phyloP scores from a whole-genome alignment of 169 alveolate genomes.

The Cryptosporidium ryanae region DNA sequence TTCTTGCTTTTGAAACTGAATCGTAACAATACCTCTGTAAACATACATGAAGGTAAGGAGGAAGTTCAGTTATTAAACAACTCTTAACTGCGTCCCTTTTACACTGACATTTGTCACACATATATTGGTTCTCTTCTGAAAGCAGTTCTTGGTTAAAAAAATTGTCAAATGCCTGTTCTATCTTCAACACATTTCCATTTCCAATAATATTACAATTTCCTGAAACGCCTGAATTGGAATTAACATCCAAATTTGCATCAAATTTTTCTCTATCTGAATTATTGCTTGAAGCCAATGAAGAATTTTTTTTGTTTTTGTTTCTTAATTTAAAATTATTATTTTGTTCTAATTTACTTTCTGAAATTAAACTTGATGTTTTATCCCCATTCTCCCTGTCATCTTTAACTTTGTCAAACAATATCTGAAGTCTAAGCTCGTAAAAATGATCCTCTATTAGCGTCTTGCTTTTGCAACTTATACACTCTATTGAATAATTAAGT shows the following conservation, averaged over 20 bases:
- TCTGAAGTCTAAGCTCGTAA: constrained; percentile 65
- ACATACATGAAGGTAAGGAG: constrained; percentile 73
- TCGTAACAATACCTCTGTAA: constrained; percentile 65
- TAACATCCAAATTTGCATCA: background rate
- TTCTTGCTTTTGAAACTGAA: constrained; percentile 43
- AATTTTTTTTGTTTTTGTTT: background rate
- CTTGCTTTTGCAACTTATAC: constrained; percentile 49
- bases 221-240: constrained; percentile 2
- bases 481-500: constrained; percentile 42
- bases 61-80: constrained; percentile 28
- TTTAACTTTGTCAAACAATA: constrained; percentile 1
- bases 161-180: constrained; percentile 67
- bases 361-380: too few species aligned
- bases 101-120: constrained; percentile 58
- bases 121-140: constrained; percentile 66
- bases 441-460: constrained; percentile 64
- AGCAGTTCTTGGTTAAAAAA: constrained; percentile 68
- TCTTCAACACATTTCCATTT: background rate
- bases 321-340: background rate
- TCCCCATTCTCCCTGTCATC: too few species aligned
- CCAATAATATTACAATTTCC: background rate
- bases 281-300: background rate
- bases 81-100: constrained; percentile 67
- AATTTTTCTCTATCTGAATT: background rate
- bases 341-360: too few species aligned